Evolutionary conservation across 2,329 filamentous ascomycete species (phyloP).

Genomic region (Malbranchea zuffiana): DNA sequence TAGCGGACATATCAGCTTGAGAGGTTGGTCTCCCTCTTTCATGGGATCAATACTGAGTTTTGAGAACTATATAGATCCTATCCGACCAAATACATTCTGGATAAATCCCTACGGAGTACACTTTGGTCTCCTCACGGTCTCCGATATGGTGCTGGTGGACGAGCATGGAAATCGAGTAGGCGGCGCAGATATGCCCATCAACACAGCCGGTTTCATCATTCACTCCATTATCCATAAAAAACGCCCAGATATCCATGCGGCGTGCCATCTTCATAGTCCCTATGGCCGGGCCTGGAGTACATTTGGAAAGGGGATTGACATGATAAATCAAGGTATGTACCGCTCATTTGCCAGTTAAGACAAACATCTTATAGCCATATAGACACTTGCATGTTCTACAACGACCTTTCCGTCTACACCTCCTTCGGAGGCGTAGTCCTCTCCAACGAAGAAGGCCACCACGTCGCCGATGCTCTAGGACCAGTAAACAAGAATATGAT

Average conservation of each 20-base stretch:
- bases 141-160: constrained; percentile 38
- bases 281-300: constrained; percentile 36
- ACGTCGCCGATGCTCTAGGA: constrained; percentile 30
- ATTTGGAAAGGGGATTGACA: constrained; percentile 35
- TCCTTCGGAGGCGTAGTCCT: constrained; percentile 40
- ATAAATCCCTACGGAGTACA: constrained; percentile 35
- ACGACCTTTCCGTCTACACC: constrained; percentile 27
- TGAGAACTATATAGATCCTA: constrained; percentile 14
- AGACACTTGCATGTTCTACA: constrained; percentile 21
- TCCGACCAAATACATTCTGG: constrained; percentile 23
- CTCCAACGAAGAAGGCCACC: constrained; percentile 34
- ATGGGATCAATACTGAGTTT: background rate
- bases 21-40: background rate
- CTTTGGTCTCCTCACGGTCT: constrained; percentile 35
- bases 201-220: constrained; percentile 39
- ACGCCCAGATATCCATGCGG: constrained; percentile 37
- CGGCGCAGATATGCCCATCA: constrained; percentile 31
- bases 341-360: constrained; percentile 1
- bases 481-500: constrained; percentile 17
- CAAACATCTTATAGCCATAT: background rate
- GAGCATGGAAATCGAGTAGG: constrained; percentile 34
- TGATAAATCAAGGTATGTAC: constrained; percentile 30
- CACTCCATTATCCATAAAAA: constrained; percentile 37
- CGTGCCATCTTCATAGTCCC: constrained; percentile 37
- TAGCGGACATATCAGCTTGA: constrained; percentile 12